phyloP scores from a whole-genome alignment of 306 rosid genomes.

The Oxytropis ochrocephala region DNA sequence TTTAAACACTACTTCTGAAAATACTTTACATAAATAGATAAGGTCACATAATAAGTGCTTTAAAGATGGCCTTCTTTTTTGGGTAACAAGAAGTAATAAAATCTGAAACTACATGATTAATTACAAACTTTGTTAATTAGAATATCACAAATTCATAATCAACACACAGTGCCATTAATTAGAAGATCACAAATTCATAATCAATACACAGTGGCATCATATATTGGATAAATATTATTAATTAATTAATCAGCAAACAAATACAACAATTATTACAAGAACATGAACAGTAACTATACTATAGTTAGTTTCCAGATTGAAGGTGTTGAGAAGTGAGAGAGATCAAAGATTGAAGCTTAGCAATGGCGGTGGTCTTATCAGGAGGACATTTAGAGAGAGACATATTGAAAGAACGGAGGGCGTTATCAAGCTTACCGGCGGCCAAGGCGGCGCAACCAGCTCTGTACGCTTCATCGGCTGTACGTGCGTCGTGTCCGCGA shows the following conservation, averaged over 20 bases:
- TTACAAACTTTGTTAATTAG: too few relatives aligned
- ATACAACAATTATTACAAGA: neutral
- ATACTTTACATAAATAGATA: too few relatives aligned
- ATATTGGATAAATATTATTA: too few relatives aligned
- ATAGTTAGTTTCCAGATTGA: slow-evolving; percentile 23
- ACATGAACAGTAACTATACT: neutral
- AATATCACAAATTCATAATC: neutral
- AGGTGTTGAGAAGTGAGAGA: slow-evolving; percentile 72
- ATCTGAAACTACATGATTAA: too few relatives aligned
- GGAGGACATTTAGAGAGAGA: slow-evolving; percentile 77
- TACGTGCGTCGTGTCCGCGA: slow-evolving; percentile 38
- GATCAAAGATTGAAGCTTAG: slow-evolving; percentile 67
- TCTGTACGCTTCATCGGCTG: slow-evolving; percentile 77
- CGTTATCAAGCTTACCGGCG: slow-evolving; percentile 67
- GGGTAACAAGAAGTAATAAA: too few relatives aligned
- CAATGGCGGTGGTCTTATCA: slow-evolving; percentile 51
- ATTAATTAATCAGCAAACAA: neutral
- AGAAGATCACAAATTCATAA: neutral
- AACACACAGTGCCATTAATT: neutral
- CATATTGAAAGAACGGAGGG: slow-evolving; percentile 49
- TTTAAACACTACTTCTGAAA: too few relatives aligned
- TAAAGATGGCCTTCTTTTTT: too few relatives aligned
- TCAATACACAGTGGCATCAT: neutral
- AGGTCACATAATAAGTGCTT: too few relatives aligned
- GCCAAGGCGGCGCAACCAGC: slow-evolving; percentile 84